Evolutionary conservation across 2,329 filamentous ascomycete species (phyloP).

Genomic region (Cladosporium sp.): DNA sequence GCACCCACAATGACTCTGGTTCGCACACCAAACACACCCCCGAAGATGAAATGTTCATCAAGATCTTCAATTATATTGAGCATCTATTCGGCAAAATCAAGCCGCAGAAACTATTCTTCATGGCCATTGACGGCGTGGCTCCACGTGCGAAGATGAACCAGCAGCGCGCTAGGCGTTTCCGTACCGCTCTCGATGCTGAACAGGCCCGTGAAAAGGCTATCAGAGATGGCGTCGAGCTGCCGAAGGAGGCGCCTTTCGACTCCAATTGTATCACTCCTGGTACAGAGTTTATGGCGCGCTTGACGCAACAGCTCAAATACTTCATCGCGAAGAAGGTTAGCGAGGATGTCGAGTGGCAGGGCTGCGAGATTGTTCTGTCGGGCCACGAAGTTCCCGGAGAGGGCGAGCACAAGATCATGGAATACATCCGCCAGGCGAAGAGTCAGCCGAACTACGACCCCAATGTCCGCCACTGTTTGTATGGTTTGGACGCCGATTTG

Average conservation of each 20-base stretch:
- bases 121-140: slow-evolving; percentile 97
- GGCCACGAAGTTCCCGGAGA: slow-evolving; percentile 98
- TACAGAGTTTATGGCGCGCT: slow-evolving; percentile 96
- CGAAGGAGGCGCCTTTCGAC: slow-evolving; percentile 93
- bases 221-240: slow-evolving; percentile 82
- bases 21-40: slow-evolving; percentile 88
- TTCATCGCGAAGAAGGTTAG: slow-evolving; percentile 99
- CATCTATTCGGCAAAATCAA: slow-evolving; percentile 99
- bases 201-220: slow-evolving; percentile 89
- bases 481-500: slow-evolving; percentile 93
- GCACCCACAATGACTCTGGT: slow-evolving; percentile 94
- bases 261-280: slow-evolving; percentile 99
- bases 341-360: slow-evolving; percentile 96
- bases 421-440: slow-evolving; percentile 97
- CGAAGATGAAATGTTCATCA: slow-evolving; percentile 99
- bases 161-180: slow-evolving; percentile 89
- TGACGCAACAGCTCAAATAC: slow-evolving; percentile 91
- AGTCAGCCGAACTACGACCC: slow-evolving; percentile 88
- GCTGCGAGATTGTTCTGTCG: slow-evolving; percentile 90
- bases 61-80: slow-evolving; percentile 99
- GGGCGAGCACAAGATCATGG: slow-evolving; percentile 99
- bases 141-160: slow-evolving; percentile 99
- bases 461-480: slow-evolving; percentile 93
- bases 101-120: slow-evolving; percentile 97
- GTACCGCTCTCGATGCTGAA: slow-evolving; percentile 89